Conservation (phyloP, 345 rosid species). For the Arabidopsis arenosa region DNA sequence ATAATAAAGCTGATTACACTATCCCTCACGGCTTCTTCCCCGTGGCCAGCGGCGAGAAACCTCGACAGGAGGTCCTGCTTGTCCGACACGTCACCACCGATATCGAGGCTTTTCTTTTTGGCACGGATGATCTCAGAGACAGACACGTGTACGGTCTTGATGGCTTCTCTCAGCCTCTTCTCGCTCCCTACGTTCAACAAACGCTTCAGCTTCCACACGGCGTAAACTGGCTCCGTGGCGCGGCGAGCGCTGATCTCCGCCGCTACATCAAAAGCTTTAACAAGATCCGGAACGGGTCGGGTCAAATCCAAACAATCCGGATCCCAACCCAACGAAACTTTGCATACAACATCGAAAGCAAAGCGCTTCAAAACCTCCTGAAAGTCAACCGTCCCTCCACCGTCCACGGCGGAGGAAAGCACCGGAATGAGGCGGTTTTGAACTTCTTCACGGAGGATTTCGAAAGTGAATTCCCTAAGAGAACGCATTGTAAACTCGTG, state of each 20-base stretch:
- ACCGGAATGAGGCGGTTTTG: slow-evolving; percentile 60
- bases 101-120: slow-evolving; percentile 43
- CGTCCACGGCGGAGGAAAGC: slow-evolving; percentile 48
- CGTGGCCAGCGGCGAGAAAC: slow-evolving; percentile 52
- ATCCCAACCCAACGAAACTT: slow-evolving; percentile 60
- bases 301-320: slow-evolving; percentile 59
- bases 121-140: slow-evolving; percentile 50
- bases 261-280: slow-evolving; percentile 58
- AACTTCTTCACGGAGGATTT: slow-evolving; percentile 55
- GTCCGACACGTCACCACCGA: slow-evolving; percentile 21
- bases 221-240: slow-evolving; percentile 53
- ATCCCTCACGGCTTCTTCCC: slow-evolving; percentile 63
- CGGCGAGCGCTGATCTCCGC: slow-evolving; percentile 64
- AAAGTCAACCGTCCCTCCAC: slow-evolving; percentile 50
- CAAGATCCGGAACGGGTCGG: slow-evolving; percentile 50
- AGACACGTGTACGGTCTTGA: slow-evolving; percentile 46
- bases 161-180: slow-evolving; percentile 55
- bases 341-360: slow-evolving; percentile 60
- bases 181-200: slow-evolving; percentile 63
- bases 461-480: slow-evolving; percentile 61
- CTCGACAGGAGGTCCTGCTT: slow-evolving; percentile 59
- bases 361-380: slow-evolving; percentile 66
- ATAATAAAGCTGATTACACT: slow-evolving; percentile 64
- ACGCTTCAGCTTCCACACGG: slow-evolving; percentile 73
- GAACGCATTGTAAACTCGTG: slow-evolving; percentile 74